These are phyloP conservation scores for Boletus rufocinnamomeus DNA, from an alignment of 768 basidiomycete genomes.

Conservation along the genomic window DNA sequence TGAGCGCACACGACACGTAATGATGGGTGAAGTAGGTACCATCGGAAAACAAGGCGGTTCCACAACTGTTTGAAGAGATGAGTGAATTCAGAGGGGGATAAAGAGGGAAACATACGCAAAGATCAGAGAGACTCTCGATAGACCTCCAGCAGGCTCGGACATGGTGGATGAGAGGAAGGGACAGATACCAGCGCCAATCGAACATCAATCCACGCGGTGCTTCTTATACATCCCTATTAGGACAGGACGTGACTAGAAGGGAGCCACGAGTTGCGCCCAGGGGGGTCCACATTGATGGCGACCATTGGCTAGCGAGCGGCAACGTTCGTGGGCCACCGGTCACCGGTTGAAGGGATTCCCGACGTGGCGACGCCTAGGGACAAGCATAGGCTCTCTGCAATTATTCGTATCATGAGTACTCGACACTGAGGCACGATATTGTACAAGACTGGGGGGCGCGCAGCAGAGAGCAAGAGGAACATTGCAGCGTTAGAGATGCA, in stretches of 20 bases:
- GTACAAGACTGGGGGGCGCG: neutral
- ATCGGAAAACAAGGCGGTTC: slow-evolving; percentile 87
- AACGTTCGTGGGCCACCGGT: slow-evolving; percentile 26
- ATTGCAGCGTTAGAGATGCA: too few relatives aligned
- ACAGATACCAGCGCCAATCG: neutral
- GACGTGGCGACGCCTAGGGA: neutral
- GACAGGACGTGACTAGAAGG: neutral
- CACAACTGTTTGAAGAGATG: slow-evolving; percentile 52
- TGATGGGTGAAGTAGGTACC: slow-evolving; percentile 42
- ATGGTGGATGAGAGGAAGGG: slow-evolving; percentile 15
- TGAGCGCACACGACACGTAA: slow-evolving; percentile 5
- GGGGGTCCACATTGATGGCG: neutral
- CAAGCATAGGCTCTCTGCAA: neutral
- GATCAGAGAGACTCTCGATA: slow-evolving; percentile 72
- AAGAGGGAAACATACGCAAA: slow-evolving; percentile 62
- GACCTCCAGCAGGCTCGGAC: slow-evolving; percentile 20
- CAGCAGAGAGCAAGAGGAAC: neutral
- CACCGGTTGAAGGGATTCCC: neutral
- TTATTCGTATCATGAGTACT: neutral
- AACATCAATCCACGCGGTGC: neutral
- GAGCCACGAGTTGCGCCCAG: neutral
- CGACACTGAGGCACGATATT: neutral
- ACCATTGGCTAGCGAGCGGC: slow-evolving; percentile 14
- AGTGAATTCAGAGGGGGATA: neutral
- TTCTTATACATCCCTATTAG: slow-evolving; percentile 16